These are phyloP conservation scores for Astrocystis sublimbata DNA, from an alignment of 495 filamentous ascomycete species.

Conservation along the genomic window DNA sequence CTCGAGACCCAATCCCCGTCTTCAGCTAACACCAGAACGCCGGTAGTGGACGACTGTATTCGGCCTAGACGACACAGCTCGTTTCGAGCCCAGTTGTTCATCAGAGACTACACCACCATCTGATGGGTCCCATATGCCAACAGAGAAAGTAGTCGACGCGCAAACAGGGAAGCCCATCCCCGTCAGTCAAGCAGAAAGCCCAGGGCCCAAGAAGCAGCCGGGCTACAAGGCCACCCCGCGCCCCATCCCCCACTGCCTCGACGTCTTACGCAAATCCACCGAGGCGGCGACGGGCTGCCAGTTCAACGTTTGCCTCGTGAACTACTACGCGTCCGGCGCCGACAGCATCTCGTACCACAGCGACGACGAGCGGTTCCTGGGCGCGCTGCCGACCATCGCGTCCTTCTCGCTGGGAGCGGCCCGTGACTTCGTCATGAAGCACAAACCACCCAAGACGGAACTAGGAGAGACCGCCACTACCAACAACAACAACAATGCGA, in stretches of 20 bases:
- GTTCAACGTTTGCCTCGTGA: slow-evolving; percentile 76
- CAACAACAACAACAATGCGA: too few species aligned
- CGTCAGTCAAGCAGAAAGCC: background rate
- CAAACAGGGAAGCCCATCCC: slow-evolving; percentile 1
- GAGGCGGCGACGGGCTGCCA: slow-evolving; percentile 59
- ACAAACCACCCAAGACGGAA: slow-evolving; percentile 51
- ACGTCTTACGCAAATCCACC: slow-evolving; percentile 54
- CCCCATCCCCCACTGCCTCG: slow-evolving; percentile 67
- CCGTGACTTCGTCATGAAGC: slow-evolving; percentile 71
- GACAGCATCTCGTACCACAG: slow-evolving; percentile 76
- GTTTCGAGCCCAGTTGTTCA: slow-evolving; percentile 32
- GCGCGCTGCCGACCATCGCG: slow-evolving; percentile 65
- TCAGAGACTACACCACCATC: background rate
- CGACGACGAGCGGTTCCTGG: slow-evolving; percentile 75
- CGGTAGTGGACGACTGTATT: slow-evolving; percentile 62
- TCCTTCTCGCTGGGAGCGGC: slow-evolving; percentile 66
- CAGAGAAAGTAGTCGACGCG: background rate
- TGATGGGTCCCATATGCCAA: background rate
- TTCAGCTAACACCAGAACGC: background rate
- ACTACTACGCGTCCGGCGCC: slow-evolving; percentile 69
- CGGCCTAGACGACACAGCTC: slow-evolving; percentile 63
- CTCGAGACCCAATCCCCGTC: background rate
- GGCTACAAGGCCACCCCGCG: slow-evolving; percentile 45
- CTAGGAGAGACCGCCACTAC: background rate
- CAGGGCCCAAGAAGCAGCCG: slow-evolving; percentile 28